Evolutionary conservation across 306 rosid genomes (phyloP).

Genomic region (Mucuna pruriens): DNA sequence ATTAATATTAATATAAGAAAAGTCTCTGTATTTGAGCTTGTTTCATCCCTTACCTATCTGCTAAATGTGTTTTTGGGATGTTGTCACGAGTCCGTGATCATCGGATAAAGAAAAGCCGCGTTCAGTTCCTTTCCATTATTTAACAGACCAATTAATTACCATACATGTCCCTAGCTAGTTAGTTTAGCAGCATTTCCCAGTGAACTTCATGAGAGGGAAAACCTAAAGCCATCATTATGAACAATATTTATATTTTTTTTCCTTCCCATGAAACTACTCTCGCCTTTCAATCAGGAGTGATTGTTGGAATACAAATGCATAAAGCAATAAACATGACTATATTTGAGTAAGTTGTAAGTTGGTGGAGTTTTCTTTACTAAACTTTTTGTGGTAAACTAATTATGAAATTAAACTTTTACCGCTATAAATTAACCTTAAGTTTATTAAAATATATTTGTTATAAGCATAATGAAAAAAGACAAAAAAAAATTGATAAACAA

Average conservation of each 20-base stretch:
- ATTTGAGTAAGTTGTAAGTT: background rate
- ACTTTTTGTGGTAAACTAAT: background rate
- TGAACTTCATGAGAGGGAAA: background rate
- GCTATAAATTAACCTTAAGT: background rate
- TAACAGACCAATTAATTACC: slow-evolving; percentile 19
- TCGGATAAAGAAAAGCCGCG: slow-evolving; percentile 13
- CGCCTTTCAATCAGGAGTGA: slow-evolving; percentile 40
- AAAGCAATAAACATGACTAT: background rate
- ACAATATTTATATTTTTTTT: background rate
- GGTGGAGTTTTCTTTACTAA: background rate
- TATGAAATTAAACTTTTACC: background rate
- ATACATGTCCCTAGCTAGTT: background rate
- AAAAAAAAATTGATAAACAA: background rate
- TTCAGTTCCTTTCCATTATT: background rate
- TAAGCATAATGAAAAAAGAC: background rate
- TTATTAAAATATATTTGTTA: background rate
- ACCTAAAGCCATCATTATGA: background rate
- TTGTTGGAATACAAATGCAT: background rate
- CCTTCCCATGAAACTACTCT: background rate
- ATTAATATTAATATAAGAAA: background rate
- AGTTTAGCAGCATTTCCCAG: background rate
- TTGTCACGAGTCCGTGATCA: slow-evolving; percentile 30
- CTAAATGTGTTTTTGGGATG: background rate
- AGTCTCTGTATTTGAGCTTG: background rate
- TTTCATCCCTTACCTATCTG: background rate